Evolutionary conservation across 306 rosid species (phyloP).

Genomic region (Gleditsia sinensis): DNA sequence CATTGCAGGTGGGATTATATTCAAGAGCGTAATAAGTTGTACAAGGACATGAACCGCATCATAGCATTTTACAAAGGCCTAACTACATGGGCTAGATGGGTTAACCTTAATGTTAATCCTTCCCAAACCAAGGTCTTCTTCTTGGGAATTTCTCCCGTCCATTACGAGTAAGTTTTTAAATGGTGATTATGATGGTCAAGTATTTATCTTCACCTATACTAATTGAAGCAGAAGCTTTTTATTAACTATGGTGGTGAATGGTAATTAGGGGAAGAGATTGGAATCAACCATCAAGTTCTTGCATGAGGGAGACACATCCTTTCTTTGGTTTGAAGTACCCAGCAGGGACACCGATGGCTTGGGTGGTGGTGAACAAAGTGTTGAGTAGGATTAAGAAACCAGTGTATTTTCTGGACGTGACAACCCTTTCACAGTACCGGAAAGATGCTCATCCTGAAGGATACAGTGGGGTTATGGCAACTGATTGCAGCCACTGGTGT

Average conservation of each 20-base stretch:
- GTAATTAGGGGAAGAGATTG: conserved; percentile 79
- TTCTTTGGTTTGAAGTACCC: conserved; percentile 74
- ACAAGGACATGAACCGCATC: conserved; percentile 86
- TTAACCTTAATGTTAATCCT: conserved; percentile 70
- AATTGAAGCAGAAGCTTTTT: too few species aligned
- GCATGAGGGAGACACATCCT: conserved; percentile 71
- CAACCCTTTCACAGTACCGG: conserved; percentile 70
- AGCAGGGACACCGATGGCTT: conserved; percentile 80
- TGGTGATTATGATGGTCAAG: too few species aligned
- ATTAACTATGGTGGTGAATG: conserved; percentile 12
- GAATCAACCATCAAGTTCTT: conserved; percentile 76
- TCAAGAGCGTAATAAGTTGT: conserved; percentile 59
- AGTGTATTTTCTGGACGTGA: conserved; percentile 74
- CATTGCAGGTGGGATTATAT: conserved; percentile 72
- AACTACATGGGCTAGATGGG: conserved; percentile 96
- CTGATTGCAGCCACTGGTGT: conserved; percentile 98
- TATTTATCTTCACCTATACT: too few species aligned
- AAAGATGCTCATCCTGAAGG: conserved; percentile 91
- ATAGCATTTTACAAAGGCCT: conserved; percentile 81
- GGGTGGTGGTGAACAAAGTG: conserved; percentile 90
- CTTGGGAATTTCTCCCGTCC: conserved; percentile 90
- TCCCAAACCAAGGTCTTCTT: conserved; percentile 88
- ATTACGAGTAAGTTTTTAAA: conserved; percentile 69
- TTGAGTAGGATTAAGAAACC: conserved; percentile 74
- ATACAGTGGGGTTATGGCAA: conserved; percentile 58